Evolutionary conservation across 441 rosid genomes (phyloP).

Genomic region (Hura crepitans): DNA sequence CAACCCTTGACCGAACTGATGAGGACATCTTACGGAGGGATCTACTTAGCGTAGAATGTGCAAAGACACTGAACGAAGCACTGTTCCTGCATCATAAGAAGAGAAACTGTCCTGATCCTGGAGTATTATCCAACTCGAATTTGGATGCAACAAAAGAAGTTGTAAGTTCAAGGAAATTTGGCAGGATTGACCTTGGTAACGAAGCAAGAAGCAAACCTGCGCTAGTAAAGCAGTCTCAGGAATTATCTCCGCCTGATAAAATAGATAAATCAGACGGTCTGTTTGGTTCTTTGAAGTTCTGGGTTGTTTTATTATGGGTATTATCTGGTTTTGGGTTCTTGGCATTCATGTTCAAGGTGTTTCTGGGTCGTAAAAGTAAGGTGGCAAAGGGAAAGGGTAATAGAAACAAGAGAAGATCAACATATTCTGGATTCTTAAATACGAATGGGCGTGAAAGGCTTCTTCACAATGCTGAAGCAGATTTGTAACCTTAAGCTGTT

Average conservation of each 20-base stretch:
- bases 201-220: slow-evolving; percentile 27
- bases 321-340: slow-evolving; percentile 70
- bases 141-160: slow-evolving; percentile 23
- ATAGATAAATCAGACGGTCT: slow-evolving; percentile 43
- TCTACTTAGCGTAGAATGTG: slow-evolving; percentile 94
- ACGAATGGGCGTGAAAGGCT: slow-evolving; percentile 41
- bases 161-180: slow-evolving; percentile 50
- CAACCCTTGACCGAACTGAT: slow-evolving; percentile 48
- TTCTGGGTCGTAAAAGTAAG: slow-evolving; percentile 53
- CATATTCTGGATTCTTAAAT: slow-evolving; percentile 44
- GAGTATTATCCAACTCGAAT: slow-evolving; percentile 29
- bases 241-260: slow-evolving; percentile 27
- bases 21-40: slow-evolving; percentile 51
- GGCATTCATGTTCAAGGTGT: slow-evolving; percentile 50
- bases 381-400: slow-evolving; percentile 55
- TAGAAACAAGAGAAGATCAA: slow-evolving; percentile 60
- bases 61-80: slow-evolving; percentile 69
- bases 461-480: slow-evolving; percentile 28
- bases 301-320: slow-evolving; percentile 74
- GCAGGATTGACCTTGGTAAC: slow-evolving; percentile 33
- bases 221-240: slow-evolving; percentile 31
- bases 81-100: slow-evolving; percentile 66
- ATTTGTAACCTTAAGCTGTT: slow-evolving; percentile 24
- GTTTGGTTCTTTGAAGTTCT: slow-evolving; percentile 57
- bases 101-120: slow-evolving; percentile 63